phyloP scores from a whole-genome alignment of 192 early-diverging fungal species.

The Backusella macrospora region DNA sequence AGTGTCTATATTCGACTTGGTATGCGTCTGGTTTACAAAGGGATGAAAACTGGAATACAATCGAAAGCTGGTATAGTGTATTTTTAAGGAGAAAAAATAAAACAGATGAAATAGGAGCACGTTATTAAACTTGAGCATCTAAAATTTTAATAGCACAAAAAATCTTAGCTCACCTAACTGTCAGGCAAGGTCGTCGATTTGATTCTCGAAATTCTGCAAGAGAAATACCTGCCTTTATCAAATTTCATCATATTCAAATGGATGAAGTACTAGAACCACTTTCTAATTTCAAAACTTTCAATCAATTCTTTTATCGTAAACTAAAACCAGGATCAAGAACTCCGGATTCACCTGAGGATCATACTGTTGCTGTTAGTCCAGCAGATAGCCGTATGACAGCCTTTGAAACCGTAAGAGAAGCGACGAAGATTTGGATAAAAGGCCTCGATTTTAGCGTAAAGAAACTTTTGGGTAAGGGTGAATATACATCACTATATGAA shows the following conservation, averaged over 20 bases:
- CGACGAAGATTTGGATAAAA: constrained; percentile 80
- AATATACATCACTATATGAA: constrained; percentile 51
- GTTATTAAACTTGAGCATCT: not conserved
- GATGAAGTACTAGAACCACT: constrained; percentile 72
- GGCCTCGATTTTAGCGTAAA: constrained; percentile 71
- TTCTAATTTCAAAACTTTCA: constrained; percentile 71
- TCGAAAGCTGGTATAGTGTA: constrained; percentile 35
- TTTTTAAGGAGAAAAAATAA: not conserved
- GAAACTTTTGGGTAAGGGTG: constrained; percentile 56
- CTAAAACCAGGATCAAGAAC: constrained; percentile 67
- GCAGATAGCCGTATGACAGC: constrained; percentile 77
- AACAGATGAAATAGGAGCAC: not conserved
- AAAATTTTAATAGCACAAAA: constrained; percentile 36
- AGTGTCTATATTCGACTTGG: constrained; percentile 76
- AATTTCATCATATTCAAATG: constrained; percentile 69
- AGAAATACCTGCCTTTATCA: constrained; percentile 74
- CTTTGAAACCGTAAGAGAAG: constrained; percentile 63
- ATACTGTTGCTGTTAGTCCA: constrained; percentile 62
- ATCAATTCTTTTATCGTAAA: constrained; percentile 86
- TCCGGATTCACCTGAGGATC: constrained; percentile 49
- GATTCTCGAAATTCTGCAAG: constrained; percentile 59
- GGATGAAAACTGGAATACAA: constrained; percentile 49
- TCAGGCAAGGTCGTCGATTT: constrained; percentile 75
- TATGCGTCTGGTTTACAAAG: constrained; percentile 77
- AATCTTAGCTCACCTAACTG: constrained; percentile 50